Evolutionary conservation across 768 basidiomycete species (phyloP).

Genomic region (Naganishia friedmannii): DNA sequence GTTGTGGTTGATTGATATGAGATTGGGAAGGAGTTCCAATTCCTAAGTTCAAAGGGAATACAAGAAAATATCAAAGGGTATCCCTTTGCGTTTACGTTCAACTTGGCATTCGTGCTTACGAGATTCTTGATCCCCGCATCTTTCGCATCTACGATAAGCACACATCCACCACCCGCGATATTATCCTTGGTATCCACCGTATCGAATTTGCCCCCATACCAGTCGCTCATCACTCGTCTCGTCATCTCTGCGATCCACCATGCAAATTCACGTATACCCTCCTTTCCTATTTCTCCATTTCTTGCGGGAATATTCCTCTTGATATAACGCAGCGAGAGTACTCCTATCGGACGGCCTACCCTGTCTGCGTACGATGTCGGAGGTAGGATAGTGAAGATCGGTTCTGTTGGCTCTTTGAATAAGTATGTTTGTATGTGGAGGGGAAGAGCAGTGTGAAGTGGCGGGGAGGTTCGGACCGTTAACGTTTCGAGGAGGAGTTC

Average conservation of each 20-base stretch:
- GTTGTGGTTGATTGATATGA: constrained; percentile 44
- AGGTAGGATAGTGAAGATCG: constrained; percentile 47
- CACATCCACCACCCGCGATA: constrained; percentile 38
- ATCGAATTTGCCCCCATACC: constrained; percentile 36
- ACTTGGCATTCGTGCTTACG: constrained; percentile 33
- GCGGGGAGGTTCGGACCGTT: not conserved
- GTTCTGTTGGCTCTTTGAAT: not conserved
- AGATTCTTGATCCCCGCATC: constrained; percentile 49
- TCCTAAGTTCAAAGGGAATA: constrained; percentile 33
- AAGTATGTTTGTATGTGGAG: constrained; percentile 9
- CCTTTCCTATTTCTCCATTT: constrained; percentile 26
- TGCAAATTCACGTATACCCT: constrained; percentile 44
- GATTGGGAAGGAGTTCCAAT: constrained; percentile 47
- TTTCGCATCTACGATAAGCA: constrained; percentile 45
- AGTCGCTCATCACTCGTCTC: constrained; percentile 41
- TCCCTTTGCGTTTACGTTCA: not conserved
- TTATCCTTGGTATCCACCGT: constrained; percentile 5
- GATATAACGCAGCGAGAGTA: constrained; percentile 43
- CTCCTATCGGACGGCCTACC: constrained; percentile 42
- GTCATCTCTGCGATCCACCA: constrained; percentile 50
- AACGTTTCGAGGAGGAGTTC: constrained; percentile 15
- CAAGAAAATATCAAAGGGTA: not conserved
- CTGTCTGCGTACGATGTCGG: constrained; percentile 40
- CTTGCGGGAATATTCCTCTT: constrained; percentile 32
- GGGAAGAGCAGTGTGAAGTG: not conserved